Base-by-base conservation (phyloP, 2,329 filamentous ascomycete species). In the Keithomyces neogunnii region DNA sequence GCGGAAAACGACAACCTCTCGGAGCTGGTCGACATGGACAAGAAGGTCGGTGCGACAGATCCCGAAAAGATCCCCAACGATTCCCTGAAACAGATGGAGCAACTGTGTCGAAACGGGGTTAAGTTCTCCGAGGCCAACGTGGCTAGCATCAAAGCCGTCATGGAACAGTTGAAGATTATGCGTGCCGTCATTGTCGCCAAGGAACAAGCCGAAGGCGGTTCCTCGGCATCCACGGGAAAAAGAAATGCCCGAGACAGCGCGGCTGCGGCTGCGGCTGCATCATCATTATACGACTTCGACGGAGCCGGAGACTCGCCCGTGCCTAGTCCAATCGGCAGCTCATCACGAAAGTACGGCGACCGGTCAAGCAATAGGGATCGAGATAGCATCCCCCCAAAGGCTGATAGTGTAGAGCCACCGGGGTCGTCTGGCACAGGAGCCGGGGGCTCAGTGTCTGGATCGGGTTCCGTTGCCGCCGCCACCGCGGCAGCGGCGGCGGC, bases 381-480 rank as follows among this genome's bases (percentile, higher is more conserved):
- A 31, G 77, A 80, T 56, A 81, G 78, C 53, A 71, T 77, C 11
- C 76, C 78, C 1, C 72, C 74, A 45, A 80, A 80, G 58, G 71
- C 74, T 7, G 78, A 80, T 55, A 81, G 77, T 60, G 77, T 74
- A 33, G 77, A 80, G 62, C 78, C 78, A 1, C 76, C 76, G 38
- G 71, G 70, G 4, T 67, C 71, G 29, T 47, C 33, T 7, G 48
- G 47, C 10, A 47, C 48, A 13, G 48, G 42, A 6, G 39, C 28
- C 5, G 48, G 44, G 4, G 50, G 48, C 33, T 13, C n/a, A 9
- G 3, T 6, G 1, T 38, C 47, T 13, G 49, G 39, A 19, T 42
- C 53, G 13, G 44, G 39, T 36, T 39, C 45, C 6, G 11, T 32
- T 43, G n/a, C 40, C 5, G 29, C 43, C 2, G 32, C 33, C 2